These are phyloP conservation scores for Sherardia arvensis DNA, from an alignment of 257 asterid genomes.

Conservation along the genomic window DNA sequence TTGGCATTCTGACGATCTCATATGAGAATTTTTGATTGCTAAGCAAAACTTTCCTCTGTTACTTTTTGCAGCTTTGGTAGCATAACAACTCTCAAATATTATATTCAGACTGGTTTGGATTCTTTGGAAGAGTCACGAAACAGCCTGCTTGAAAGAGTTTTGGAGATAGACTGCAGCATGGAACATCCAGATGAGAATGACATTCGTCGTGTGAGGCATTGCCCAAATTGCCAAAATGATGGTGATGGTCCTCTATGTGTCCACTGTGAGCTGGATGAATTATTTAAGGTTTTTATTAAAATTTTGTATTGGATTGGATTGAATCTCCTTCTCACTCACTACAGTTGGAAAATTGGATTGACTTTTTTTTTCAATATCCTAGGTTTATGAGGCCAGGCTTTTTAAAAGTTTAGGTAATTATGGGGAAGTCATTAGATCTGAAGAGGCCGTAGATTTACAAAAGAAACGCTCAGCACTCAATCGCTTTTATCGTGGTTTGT, in stretches of 20 bases:
- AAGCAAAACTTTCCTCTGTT: constrained; percentile 1
- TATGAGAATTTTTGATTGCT: not conserved
- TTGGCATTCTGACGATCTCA: not conserved
- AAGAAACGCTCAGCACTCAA: constrained; percentile 68
- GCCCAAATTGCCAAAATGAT: constrained; percentile 63
- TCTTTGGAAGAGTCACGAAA: constrained; percentile 69
- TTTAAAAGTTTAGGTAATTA: constrained; percentile 64
- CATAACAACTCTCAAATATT: constrained; percentile 56
- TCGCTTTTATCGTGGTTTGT: constrained; percentile 60
- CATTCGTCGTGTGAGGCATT: constrained; percentile 66
- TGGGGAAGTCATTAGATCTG: constrained; percentile 66
- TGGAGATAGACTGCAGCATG: constrained; percentile 76
- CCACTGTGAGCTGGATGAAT: constrained; percentile 89
- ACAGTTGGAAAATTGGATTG: constrained; percentile 8
- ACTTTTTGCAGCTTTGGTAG: constrained; percentile 62
- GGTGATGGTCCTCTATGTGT: constrained; percentile 77
- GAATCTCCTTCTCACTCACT: constrained; percentile 3
- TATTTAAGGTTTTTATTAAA: constrained; percentile 67
- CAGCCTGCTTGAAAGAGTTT: constrained; percentile 58
- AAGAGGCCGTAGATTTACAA: constrained; percentile 82
- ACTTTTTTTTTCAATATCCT: constrained; percentile 16
- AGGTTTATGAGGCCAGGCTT: constrained; percentile 92
- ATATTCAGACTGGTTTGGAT: constrained; percentile 82
- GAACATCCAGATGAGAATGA: constrained; percentile 79
- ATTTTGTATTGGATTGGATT: constrained; percentile 5